Percentiles rank a stretch among this genome's conserved stretches.
Evolutionary conservation across 257 asterid genomes (phyloP).

Genomic region (Schizonepeta tenuifolia): DNA sequence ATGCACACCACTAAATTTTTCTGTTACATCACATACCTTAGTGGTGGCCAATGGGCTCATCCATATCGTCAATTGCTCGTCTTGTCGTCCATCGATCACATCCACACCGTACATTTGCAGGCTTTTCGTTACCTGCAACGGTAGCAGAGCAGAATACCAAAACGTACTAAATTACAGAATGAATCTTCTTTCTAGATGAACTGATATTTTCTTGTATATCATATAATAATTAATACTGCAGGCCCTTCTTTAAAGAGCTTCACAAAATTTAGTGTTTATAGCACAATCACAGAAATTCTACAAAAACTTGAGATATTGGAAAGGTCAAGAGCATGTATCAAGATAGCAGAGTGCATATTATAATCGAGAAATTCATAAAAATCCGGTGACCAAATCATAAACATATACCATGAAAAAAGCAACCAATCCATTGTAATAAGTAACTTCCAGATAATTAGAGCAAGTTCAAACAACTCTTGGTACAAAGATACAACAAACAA

Average conservation of each 20-base stretch:
- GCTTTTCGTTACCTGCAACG: neutral
- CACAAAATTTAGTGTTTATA: neutral
- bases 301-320: neutral
- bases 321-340: conserved; percentile 11
- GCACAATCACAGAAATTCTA: neutral
- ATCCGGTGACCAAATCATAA: conserved; percentile 11
- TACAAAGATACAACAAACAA: neutral
- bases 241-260: neutral
- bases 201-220: neutral
- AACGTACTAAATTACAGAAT: neutral
- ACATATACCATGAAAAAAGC: neutral
- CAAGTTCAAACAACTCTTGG: conserved; percentile 1
- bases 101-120: neutral
- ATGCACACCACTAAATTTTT: neutral
- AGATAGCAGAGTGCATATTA: neutral
- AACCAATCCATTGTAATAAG: conserved; percentile 20
- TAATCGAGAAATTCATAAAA: neutral
- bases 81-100: neutral
- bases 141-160: conserved; percentile 1
- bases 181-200: neutral
- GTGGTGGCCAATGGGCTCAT: conserved; percentile 1
- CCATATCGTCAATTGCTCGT: conserved; percentile 5
- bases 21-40: conserved; percentile 2
- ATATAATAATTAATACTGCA: too few species aligned
- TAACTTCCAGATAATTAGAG: neutral